Conservation (phyloP, 805 yeast species). For the Schizosaccharomyces cryophilus region DNA sequence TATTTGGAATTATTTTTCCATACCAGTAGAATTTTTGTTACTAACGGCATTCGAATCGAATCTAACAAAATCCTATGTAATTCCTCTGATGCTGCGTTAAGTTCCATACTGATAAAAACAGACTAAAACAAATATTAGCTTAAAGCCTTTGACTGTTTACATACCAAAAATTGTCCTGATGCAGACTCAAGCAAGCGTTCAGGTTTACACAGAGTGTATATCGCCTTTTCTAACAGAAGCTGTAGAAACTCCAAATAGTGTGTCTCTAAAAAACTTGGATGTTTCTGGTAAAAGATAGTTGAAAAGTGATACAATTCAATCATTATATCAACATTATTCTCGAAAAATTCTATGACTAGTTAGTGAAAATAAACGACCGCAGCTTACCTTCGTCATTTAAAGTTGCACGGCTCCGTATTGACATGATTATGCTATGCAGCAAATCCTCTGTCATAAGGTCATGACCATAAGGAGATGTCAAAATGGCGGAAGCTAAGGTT, state of each 20-base stretch:
- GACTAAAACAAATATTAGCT: no score
- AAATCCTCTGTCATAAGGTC: neutral
- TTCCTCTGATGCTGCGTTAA: no score
- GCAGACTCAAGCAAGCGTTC: neutral
- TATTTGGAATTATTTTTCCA: neutral
- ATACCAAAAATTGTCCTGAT: neutral
- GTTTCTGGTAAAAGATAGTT: neutral
- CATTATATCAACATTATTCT: neutral
- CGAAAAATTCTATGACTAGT: neutral
- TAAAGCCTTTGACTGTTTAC: neutral
- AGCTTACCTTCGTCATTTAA: neutral
- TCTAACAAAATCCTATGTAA: neutral
- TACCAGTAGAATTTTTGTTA: neutral
- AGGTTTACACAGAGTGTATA: neutral
- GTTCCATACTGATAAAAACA: no score
- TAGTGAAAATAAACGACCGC: neutral
- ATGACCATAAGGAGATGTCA: neutral
- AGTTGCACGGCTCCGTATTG: neutral
- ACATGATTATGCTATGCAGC: neutral
- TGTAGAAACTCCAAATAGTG: neutral
- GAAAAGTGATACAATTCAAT: neutral
- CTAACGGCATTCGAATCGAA: neutral
- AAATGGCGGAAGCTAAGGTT: neutral
- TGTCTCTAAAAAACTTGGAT: neutral
- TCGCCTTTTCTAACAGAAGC: neutral